Evolutionary conservation across 2,329 filamentous ascomycete genomes (phyloP).

Genomic region (Aspergillus vadensis): DNA sequence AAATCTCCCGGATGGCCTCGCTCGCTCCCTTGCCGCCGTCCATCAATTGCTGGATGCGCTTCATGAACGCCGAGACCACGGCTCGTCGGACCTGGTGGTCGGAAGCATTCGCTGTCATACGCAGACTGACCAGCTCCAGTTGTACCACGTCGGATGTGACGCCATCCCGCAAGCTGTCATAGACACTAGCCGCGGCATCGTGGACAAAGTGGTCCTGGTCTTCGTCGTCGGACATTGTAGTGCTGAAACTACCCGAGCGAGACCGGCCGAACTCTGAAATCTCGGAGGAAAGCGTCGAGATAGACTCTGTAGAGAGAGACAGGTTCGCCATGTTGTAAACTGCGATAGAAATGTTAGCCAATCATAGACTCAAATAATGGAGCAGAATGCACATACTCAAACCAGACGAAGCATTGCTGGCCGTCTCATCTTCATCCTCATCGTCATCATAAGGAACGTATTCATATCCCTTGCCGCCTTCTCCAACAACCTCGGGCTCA

Average conservation of each 20-base stretch:
- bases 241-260: slow-evolving; percentile 71
- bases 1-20: slow-evolving; percentile 65
- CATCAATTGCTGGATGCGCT: slow-evolving; percentile 72
- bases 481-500: slow-evolving; percentile 59
- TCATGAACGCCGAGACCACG: slow-evolving; percentile 81
- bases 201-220: slow-evolving; percentile 72
- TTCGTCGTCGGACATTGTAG: slow-evolving; percentile 67
- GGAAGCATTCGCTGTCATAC: slow-evolving; percentile 86
- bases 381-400: slow-evolving; percentile 32
- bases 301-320: slow-evolving; percentile 54
- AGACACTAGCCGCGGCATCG: slow-evolving; percentile 82
- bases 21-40: slow-evolving; percentile 59
- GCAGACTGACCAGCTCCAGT: slow-evolving; percentile 90
- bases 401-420: slow-evolving; percentile 57
- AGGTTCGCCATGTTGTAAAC: slow-evolving; percentile 56
- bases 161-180: slow-evolving; percentile 77
- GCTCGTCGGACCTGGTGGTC: slow-evolving; percentile 86
- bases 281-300: slow-evolving; percentile 65
- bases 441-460: slow-evolving; percentile 69
- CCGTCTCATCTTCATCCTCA: slow-evolving; percentile 65
- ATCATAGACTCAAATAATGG: neutral
- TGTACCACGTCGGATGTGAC: slow-evolving; percentile 80
- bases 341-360: slow-evolving; percentile 23
- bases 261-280: slow-evolving; percentile 55
- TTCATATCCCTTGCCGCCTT: slow-evolving; percentile 62